Evolutionary conservation across 495 filamentous ascomycete species (phyloP).

Genomic region (Penicillium ucsense): DNA sequence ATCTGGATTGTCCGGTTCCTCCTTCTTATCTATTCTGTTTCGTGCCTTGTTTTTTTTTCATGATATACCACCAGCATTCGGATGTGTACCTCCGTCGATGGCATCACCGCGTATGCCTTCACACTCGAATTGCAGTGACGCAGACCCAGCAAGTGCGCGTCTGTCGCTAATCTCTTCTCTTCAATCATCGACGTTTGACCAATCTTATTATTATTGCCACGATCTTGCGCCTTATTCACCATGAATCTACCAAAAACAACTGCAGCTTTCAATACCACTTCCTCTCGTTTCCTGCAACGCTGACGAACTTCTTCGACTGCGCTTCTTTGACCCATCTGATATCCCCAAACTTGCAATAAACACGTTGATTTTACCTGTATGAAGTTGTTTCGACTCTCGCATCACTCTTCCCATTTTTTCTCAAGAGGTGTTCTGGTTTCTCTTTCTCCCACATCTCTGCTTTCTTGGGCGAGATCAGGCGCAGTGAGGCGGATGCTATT

Average conservation of each 20-base stretch:
- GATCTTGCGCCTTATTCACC: not conserved
- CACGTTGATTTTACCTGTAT: too few relatives aligned
- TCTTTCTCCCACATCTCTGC: too few relatives aligned
- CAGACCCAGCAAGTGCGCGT: conserved; percentile 1
- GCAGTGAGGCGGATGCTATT: too few relatives aligned
- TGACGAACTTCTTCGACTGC: too few relatives aligned
- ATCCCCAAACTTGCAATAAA: too few relatives aligned
- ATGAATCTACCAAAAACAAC: conserved; percentile 6
- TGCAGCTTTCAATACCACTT: not conserved
- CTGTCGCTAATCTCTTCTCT: conserved; percentile 16
- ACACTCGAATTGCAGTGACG: not conserved
- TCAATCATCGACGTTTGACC: conserved; percentile 1
- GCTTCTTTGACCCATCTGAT: too few relatives aligned
- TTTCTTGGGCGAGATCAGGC: too few relatives aligned
- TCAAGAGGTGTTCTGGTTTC: too few relatives aligned
- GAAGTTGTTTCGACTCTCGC: too few relatives aligned
- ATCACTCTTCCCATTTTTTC: too few relatives aligned
- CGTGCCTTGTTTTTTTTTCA: conserved; percentile 12
- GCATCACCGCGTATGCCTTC: too few relatives aligned
- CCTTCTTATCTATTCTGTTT: conserved; percentile 10
- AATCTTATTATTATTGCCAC: conserved; percentile 9
- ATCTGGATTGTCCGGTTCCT: conserved; percentile 23
- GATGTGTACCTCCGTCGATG: conserved; percentile 6
- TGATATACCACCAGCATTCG: conserved; percentile 22
- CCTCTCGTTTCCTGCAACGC: too few relatives aligned